Base-by-base conservation (phyloP, 2,329 filamentous ascomycete genomes). In the Fusarium udum region DNA sequence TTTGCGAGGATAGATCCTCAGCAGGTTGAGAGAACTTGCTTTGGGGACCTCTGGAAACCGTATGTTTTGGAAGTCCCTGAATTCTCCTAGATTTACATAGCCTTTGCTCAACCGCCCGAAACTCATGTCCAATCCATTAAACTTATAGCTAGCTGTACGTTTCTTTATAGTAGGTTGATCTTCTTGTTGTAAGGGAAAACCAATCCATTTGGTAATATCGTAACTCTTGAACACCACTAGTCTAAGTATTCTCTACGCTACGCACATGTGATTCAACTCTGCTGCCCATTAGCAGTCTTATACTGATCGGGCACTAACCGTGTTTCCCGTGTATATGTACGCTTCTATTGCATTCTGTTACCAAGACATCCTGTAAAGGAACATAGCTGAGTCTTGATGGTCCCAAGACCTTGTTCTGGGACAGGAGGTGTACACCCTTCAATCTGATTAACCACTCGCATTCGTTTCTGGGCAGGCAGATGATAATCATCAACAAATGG, bases 401-500 rank as follows among this genome's bases (percentile, higher is more conserved):
- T 39, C 36, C 61, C 49, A 53, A 65, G 61, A 42, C 36, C 68
- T 75, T 56, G 58, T 67, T 52, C 66, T 43, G 45, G 53, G 48
- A 49, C 61, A 62, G 62, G 55, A 55, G 62, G 63, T 68, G 53
- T 32, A 66, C 22, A 24, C 63, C 57, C 56, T 60, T 63, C 55
- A 59, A 56, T 53, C 28, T 57, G 26, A 39, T 42, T 42, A 66
- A 28, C 63, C 60, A 69, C 65, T 66, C 72, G 66, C 62, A 69
- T 69, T 51, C n/a, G 57, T 28, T 39, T 52, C 60, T 59, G 48
- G 51, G 67, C 71, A 57, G 58, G 69, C 40, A 55, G 60, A 58
- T 53, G 42, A 64, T 62, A 52, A 42, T 57, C 63, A 56, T 56
- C 34, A 42, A 56, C 67, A 67, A 46, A 53, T 15, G 20, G 34